These are phyloP conservation scores for Cyanophora paradoxa DNA, from an alignment of 78 protist species.

Conservation along the genomic window DNA sequence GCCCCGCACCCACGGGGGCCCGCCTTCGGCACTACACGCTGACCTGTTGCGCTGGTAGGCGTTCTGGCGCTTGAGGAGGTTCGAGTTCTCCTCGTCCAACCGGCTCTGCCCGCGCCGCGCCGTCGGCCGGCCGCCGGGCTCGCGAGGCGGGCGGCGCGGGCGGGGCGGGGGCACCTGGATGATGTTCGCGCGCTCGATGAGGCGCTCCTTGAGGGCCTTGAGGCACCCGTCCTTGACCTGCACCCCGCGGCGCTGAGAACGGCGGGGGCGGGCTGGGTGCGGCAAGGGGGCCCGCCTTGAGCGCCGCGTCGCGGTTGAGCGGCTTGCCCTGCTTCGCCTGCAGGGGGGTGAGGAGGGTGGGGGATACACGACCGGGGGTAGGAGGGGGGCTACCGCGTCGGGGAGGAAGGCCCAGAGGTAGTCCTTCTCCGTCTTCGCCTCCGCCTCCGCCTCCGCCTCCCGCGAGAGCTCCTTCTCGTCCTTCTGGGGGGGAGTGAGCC, in stretches of 20 bases:
- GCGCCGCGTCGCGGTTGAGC: conserved; percentile 14
- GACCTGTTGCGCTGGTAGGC: conserved; percentile 19
- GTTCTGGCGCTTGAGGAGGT: conserved; percentile 3
- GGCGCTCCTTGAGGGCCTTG: conserved; percentile 36
- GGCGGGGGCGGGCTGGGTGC: too few species aligned
- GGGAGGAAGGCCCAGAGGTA: conserved; percentile 17
- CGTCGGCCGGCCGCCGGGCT: too few species aligned
- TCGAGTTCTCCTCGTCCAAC: conserved; percentile 38
- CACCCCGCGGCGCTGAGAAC: too few species aligned
- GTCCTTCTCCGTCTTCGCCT: conserved; percentile 8
- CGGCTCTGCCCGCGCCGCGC: too few species aligned
- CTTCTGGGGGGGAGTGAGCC: background rate
- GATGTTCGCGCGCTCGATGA: conserved; percentile 41
- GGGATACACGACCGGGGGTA: too few species aligned
- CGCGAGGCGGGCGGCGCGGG: too few species aligned
- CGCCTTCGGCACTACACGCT: too few species aligned
- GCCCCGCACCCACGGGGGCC: too few species aligned
- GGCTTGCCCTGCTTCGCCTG: background rate
- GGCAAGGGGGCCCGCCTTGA: background rate
- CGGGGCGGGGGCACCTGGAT: too few species aligned
- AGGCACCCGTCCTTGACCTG: conserved; percentile 24
- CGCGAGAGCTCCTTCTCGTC: background rate
- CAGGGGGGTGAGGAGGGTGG: too few species aligned
- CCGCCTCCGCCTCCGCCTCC: background rate
- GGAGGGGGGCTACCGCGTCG: too few species aligned